A percentile compares a stretch with the other conserved stretches of the same genome.
These are phyloP conservation scores for Dalbergia cochinchinensis DNA, from an alignment of 306 rosid genomes.

Conservation along the genomic window DNA sequence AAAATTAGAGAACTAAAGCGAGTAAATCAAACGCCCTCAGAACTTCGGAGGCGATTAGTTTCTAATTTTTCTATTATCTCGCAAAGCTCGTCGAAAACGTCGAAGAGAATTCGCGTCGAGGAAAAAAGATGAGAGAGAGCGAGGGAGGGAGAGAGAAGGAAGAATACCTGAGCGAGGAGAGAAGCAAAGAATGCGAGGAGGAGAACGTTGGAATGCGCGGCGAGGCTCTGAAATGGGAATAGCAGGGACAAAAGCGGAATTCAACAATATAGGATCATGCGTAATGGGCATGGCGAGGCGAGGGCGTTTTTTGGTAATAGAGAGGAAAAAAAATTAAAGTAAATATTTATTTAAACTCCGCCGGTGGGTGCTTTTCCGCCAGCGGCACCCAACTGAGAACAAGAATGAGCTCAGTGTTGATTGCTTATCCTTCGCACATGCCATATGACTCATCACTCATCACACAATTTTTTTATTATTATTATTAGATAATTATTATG, in stretches of 20 bases:
- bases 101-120: not conserved
- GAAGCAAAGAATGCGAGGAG: conserved; percentile 35
- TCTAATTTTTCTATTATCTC: not conserved
- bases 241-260: conserved; percentile 48
- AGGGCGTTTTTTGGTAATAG: not conserved
- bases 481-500: too few relatives aligned
- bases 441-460: not conserved
- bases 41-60: not conserved
- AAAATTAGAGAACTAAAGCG: not conserved
- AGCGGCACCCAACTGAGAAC: not conserved
- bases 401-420: not conserved
- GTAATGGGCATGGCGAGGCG: conserved; percentile 38
- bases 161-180: conserved; percentile 55
- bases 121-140: not conserved
- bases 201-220: conserved; percentile 35
- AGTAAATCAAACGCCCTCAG: not conserved
- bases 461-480: not conserved
- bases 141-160: not conserved
- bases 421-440: conserved; percentile 26
- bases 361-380: not conserved
- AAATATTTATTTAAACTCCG: not conserved
- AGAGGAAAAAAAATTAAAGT: not conserved
- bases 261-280: conserved; percentile 12
- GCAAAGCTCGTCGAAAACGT: not conserved
- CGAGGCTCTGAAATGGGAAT: conserved; percentile 32